Evolutionary conservation across 345 rosid species (phyloP).

Genomic region (Boechera stricta): DNA sequence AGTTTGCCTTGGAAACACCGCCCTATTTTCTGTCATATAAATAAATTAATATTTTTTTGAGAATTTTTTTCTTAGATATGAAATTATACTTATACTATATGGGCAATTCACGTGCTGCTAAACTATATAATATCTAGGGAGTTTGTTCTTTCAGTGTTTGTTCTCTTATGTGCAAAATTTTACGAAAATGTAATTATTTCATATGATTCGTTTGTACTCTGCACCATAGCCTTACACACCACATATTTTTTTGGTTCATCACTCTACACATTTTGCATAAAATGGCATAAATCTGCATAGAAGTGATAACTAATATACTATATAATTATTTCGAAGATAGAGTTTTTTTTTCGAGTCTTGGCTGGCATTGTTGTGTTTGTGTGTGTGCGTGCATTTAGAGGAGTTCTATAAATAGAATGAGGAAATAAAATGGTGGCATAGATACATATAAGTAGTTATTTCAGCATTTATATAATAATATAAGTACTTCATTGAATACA

Average conservation of each 20-base stretch:
- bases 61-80: conserved; percentile 5
- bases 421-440: conserved; percentile 17
- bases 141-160: conserved; percentile 61
- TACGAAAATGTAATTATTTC: neutral
- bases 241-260: conserved; percentile 15
- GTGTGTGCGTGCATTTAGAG: conserved; percentile 44
- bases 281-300: conserved; percentile 5
- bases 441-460: conserved; percentile 16
- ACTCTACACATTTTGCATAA: conserved; percentile 29
- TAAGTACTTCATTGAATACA: conserved; percentile 44
- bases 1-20: conserved; percentile 64
- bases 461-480: conserved; percentile 21
- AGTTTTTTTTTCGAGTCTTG: conserved; percentile 1
- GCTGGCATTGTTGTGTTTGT: conserved; percentile 37
- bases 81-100: conserved; percentile 34
- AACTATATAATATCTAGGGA: conserved; percentile 49
- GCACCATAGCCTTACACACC: conserved; percentile 11
- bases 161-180: conserved; percentile 49
- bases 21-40: conserved; percentile 46
- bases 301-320: conserved; percentile 9
- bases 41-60: conserved; percentile 7
- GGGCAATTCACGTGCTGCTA: conserved; percentile 71
- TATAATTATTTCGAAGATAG: neutral
- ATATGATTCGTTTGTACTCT: conserved; percentile 35
- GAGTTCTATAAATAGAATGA: conserved; percentile 35